Evolutionary conservation across 495 filamentous ascomycete genomes (phyloP).

Genomic region (Penicillium chermesinum): DNA sequence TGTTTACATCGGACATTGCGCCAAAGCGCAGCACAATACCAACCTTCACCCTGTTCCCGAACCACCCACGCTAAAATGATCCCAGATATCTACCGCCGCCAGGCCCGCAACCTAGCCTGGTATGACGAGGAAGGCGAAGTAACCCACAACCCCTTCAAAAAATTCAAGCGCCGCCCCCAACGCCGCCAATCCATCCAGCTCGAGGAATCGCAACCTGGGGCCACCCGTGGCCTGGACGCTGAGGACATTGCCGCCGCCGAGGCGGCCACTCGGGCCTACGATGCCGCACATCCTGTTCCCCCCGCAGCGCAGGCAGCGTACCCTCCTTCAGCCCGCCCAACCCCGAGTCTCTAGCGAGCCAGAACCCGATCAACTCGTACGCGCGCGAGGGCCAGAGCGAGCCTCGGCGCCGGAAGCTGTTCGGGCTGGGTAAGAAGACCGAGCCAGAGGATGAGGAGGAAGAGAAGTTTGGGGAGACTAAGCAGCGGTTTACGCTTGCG

Average conservation of each 20-base stretch:
- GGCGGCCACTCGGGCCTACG: background rate
- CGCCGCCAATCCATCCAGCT: conserved; percentile 32
- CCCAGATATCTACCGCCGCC: conserved; percentile 41
- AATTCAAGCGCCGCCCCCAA: conserved; percentile 29
- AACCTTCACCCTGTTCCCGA: too few species aligned
- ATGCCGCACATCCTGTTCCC: background rate
- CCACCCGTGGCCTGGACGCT: conserved; percentile 20
- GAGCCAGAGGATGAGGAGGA: conserved; percentile 9
- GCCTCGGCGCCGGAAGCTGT: conserved; percentile 27
- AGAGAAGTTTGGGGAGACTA: conserved; percentile 37
- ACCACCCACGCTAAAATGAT: too few species aligned
- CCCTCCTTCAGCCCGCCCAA: background rate
- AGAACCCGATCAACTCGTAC: conserved; percentile 31
- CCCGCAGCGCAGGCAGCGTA: background rate
- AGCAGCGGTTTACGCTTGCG: conserved; percentile 51
- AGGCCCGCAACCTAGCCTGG: conserved; percentile 44
- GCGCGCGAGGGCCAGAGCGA: conserved; percentile 4
- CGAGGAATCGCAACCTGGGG: conserved; percentile 21
- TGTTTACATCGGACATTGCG: too few species aligned
- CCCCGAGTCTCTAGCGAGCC: conserved; percentile 12
- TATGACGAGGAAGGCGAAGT: conserved; percentile 41
- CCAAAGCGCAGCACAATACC: too few species aligned
- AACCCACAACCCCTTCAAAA: conserved; percentile 48
- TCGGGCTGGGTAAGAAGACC: conserved; percentile 13
- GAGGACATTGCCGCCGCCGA: background rate